Percentiles rank a stretch among this genome's conserved stretches.
These are phyloP conservation scores for Colletotrichum camelliae DNA, from an alignment of 2,329 filamentous ascomycete species.

Conservation along the genomic window DNA sequence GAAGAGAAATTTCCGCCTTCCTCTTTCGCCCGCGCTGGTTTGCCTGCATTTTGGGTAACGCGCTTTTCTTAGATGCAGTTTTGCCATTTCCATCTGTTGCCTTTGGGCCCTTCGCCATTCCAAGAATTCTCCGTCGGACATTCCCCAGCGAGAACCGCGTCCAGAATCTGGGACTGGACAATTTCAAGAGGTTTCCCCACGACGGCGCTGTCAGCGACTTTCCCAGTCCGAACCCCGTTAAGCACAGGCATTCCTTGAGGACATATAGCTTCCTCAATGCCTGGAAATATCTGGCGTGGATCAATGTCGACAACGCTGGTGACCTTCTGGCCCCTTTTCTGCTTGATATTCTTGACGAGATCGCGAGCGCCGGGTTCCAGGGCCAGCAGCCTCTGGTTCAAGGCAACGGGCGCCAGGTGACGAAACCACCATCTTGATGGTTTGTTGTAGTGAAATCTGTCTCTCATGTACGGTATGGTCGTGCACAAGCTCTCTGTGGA, in stretches of 20 bases:
- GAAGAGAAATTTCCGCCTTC: accelerated
- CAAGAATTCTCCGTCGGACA: neutral
- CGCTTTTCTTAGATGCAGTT: neutral
- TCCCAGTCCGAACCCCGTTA: neutral
- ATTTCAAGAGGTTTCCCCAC: neutral
- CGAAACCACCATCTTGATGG: neutral
- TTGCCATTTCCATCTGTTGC: neutral
- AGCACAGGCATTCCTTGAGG: neutral
- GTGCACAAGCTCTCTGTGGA: neutral
- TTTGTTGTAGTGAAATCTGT: neutral
- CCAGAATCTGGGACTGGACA: neutral
- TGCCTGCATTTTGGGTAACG: neutral
- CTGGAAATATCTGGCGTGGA: neutral
- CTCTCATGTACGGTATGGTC: neutral
- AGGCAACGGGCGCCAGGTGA: neutral
- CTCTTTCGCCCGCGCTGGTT: neutral
- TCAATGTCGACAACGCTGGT: neutral
- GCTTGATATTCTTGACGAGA: neutral
- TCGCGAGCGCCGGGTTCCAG: neutral
- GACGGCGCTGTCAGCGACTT: neutral
- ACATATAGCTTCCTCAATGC: neutral
- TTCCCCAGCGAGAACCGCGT: neutral
- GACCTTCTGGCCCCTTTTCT: neutral
- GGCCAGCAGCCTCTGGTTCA: neutral
- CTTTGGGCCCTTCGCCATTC: neutral